These are phyloP conservation scores for Sarocladiaceae sp. DNA, from an alignment of 2,329 filamentous ascomycete species.

Conservation along the genomic window DNA sequence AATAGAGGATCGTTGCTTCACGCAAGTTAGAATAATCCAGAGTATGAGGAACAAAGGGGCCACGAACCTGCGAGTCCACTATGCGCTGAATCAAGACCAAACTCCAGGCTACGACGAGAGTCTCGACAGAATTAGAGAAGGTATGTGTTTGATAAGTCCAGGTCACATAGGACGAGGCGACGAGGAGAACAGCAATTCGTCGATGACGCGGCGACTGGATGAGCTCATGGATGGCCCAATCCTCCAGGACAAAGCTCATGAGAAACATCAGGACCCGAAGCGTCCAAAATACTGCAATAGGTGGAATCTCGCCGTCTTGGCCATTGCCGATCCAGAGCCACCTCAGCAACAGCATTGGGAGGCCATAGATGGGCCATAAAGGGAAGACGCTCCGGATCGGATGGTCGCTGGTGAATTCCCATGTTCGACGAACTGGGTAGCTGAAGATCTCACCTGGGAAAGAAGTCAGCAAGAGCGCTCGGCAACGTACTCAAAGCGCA, in stretches of 20 bases:
- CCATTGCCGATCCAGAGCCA: conserved; percentile 90
- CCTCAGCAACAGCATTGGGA: conserved; percentile 87
- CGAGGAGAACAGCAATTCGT: conserved; percentile 71
- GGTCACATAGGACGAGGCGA: conserved; percentile 95
- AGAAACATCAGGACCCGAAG: conserved; percentile 88
- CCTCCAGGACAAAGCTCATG: conserved; percentile 91
- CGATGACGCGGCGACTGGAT: conserved; percentile 70
- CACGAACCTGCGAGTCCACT: conserved; percentile 67
- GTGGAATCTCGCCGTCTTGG: conserved; percentile 69
- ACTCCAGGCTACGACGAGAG: conserved; percentile 87
- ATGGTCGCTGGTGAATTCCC: conserved; percentile 87
- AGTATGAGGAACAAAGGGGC: not conserved
- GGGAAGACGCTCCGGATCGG: conserved; percentile 96
- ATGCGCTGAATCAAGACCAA: conserved; percentile 89
- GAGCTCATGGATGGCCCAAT: conserved; percentile 95
- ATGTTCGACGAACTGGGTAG: conserved; percentile 85
- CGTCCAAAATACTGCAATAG: conserved; percentile 86
- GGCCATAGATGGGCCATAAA: conserved; percentile 89
- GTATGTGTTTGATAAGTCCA: conserved; percentile 99
- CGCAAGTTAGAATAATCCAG: conserved; percentile 17
- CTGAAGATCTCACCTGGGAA: conserved; percentile 79
- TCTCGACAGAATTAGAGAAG: conserved; percentile 97
- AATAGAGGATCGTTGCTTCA: conserved; percentile 67
- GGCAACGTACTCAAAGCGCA: too few relatives aligned
- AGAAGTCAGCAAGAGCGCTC: conserved; percentile 9